Evolutionary conservation across 768 basidiomycete species (phyloP).

Genomic region (Leccinum longicurvipes): DNA sequence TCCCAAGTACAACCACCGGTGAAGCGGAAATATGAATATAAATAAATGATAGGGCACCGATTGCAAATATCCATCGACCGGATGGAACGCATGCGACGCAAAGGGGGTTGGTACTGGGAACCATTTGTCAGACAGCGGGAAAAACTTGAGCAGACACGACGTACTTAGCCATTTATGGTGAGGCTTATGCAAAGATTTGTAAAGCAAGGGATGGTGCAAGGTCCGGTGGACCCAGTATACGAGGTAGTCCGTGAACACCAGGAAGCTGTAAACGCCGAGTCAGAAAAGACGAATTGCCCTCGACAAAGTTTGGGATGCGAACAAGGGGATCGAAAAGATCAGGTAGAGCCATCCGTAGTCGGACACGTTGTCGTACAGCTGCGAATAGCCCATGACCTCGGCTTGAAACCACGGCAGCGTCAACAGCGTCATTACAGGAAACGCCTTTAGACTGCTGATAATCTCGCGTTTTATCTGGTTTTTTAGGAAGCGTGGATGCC

Average conservation of each 20-base stretch:
- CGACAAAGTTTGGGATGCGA: constrained; percentile 26
- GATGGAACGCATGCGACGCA: constrained; percentile 97
- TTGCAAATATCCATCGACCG: constrained; percentile 90
- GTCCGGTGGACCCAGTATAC: constrained; percentile 97
- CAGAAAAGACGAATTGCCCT: neutral
- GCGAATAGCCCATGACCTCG: constrained; percentile 84
- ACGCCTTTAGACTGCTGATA: constrained; percentile 62
- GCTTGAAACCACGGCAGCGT: constrained; percentile 94
- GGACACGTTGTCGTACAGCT: constrained; percentile 71
- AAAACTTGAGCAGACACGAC: constrained; percentile 23
- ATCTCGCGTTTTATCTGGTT: constrained; percentile 87
- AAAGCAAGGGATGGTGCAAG: constrained; percentile 80
- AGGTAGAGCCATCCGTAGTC: constrained; percentile 80
- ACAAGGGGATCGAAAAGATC: constrained; percentile 66
- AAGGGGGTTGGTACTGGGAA: constrained; percentile 89
- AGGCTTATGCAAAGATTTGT: constrained; percentile 93
- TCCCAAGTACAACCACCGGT: constrained; percentile 77
- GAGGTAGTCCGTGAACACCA: constrained; percentile 85
- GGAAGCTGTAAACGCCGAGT: constrained; percentile 46
- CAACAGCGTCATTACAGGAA: constrained; percentile 77
- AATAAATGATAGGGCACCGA: constrained; percentile 95
- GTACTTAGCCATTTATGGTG: constrained; percentile 98
- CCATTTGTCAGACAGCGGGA: constrained; percentile 4
- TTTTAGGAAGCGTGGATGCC: constrained; percentile 89
- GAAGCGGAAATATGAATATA: constrained; percentile 85